These are phyloP conservation scores for Bjerkandera adusta DNA, from an alignment of 1,284 basidiomycete genomes.

Conservation along the genomic window DNA sequence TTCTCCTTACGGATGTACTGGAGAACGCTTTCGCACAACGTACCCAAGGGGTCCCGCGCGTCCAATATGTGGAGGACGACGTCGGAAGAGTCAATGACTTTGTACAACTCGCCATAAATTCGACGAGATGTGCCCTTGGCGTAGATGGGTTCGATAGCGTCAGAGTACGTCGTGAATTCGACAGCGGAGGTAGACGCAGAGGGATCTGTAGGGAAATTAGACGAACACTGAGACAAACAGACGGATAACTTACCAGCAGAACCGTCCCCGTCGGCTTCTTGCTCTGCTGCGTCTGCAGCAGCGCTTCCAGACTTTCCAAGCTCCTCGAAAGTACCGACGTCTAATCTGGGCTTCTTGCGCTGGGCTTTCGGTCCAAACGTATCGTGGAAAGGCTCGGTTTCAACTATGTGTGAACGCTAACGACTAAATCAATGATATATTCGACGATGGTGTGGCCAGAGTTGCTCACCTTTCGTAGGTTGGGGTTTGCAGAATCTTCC, in stretches of 20 bases:
- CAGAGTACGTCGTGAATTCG: constrained; percentile 63
- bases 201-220: constrained; percentile 34
- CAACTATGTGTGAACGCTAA: constrained; percentile 87
- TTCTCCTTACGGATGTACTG: constrained; percentile 97
- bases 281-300: constrained; percentile 39
- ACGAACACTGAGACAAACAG: not conserved
- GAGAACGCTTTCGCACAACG: constrained; percentile 94
- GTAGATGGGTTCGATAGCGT: constrained; percentile 84
- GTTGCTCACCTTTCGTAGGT: constrained; percentile 64
- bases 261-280: constrained; percentile 39
- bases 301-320: constrained; percentile 67
- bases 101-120: constrained; percentile 98
- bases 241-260: constrained; percentile 35
- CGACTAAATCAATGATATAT: constrained; percentile 1
- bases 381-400: constrained; percentile 89
- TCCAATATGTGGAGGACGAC: constrained; percentile 96
- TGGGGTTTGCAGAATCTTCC: constrained; percentile 82
- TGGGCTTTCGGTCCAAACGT: constrained; percentile 95
- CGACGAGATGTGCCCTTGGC: constrained; percentile 91
- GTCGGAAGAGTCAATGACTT: constrained; percentile 98
- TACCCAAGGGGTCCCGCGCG: constrained; percentile 94
- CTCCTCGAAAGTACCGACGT: constrained; percentile 87
- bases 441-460: not conserved
- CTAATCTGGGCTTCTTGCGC: constrained; percentile 83
- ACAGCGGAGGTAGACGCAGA: constrained; percentile 31